Evolutionary conservation across 2,329 filamentous ascomycete species (phyloP).

Genomic region (Immersiporthe knoxdaviesiana): DNA sequence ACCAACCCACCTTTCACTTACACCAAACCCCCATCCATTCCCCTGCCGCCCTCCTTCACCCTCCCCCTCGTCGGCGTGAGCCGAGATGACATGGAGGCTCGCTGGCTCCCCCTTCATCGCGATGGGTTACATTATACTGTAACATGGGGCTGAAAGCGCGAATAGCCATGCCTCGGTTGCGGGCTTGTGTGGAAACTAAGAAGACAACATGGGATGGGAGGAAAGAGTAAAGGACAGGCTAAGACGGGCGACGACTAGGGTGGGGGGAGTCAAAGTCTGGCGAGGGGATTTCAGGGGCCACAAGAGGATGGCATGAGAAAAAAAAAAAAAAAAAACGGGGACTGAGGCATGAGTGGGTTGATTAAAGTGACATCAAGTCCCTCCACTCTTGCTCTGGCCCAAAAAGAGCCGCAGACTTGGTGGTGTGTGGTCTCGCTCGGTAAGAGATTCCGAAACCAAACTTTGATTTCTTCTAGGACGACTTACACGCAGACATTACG

Average conservation of each 20-base stretch:
- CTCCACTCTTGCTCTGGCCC: slow-evolving; percentile 19
- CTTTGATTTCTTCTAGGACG: neutral
- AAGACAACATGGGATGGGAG: slow-evolving; percentile 9
- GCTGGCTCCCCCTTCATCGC: slow-evolving; percentile 3
- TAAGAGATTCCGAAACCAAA: neutral
- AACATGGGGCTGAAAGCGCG: slow-evolving; percentile 7
- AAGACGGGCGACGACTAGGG: neutral
- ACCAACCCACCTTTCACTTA: neutral
- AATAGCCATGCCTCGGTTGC: slow-evolving; percentile 19
- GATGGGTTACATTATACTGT: neutral
- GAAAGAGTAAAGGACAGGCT: neutral
- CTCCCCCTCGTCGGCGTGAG: slow-evolving; percentile 18
- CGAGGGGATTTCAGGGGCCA: slow-evolving; percentile 19
- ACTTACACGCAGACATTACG: neutral
- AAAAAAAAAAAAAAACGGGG: slow-evolving; percentile 6
- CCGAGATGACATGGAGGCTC: slow-evolving; percentile 25
- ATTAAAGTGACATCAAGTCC: slow-evolving; percentile 26
- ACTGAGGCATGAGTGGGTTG: slow-evolving; percentile 17
- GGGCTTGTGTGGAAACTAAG: slow-evolving; percentile 8
- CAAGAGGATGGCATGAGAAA: neutral
- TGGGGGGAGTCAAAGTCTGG: slow-evolving; percentile 8
- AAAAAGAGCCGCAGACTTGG: slow-evolving; percentile 23
- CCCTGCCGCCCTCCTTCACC: neutral
- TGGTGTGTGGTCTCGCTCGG: neutral
- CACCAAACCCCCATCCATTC: neutral